These are phyloP conservation scores for Microbotryum scabiosae DNA, from an alignment of 1,284 basidiomycete species.

Conservation along the genomic window DNA sequence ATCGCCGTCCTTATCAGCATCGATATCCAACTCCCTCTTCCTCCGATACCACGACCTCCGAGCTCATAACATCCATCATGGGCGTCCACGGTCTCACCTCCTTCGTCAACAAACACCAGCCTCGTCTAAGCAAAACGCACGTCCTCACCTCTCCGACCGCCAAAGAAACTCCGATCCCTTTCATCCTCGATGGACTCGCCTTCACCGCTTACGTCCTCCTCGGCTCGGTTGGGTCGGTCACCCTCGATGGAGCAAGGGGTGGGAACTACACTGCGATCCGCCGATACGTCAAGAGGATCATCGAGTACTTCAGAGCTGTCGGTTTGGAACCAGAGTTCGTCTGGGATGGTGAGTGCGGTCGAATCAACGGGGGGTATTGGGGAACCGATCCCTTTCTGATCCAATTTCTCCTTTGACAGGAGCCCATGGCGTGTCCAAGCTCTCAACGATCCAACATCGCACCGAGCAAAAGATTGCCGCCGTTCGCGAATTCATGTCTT, in stretches of 20 bases:
- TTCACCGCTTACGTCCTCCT: conserved; percentile 12
- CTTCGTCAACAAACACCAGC: conserved; percentile 17
- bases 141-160: not conserved
- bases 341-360: conserved; percentile 20
- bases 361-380: not conserved
- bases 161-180: conserved; percentile 1
- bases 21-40: no score
- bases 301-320: conserved; percentile 14
- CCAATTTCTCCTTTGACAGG: not conserved
- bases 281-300: not conserved
- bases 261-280: conserved; percentile 17
- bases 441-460: conserved; percentile 17
- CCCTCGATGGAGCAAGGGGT: conserved; percentile 9
- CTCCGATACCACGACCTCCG: no score
- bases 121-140: conserved; percentile 4
- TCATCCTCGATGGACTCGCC: conserved; percentile 24
- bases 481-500: conserved; percentile 15
- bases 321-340: conserved; percentile 26
- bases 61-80: conserved; percentile 7
- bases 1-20: no score
- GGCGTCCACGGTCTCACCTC: conserved; percentile 26
- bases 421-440: conserved; percentile 17
- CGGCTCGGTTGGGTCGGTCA: conserved; percentile 7
- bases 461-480: conserved; percentile 18
- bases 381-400: not conserved